Evolutionary conservation across 2,329 filamentous ascomycete genomes (phyloP), one percentile per base, ranked within the genome.

Genomic region (Fusarium chuoi): DNA sequence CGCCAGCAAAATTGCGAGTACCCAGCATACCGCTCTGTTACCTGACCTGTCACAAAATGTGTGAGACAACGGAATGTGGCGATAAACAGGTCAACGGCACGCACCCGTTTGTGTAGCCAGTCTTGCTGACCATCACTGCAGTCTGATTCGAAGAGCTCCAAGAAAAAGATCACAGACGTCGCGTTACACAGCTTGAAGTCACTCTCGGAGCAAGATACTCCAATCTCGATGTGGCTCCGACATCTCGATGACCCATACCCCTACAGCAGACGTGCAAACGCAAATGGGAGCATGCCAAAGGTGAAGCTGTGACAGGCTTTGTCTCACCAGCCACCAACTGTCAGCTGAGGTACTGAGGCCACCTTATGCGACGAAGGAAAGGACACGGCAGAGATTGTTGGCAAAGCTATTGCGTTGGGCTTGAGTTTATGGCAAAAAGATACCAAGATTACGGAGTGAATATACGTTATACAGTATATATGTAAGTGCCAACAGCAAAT

Each of bases 1-100:
- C 7, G 14, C 5, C 3, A 15, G 26, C 2, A 3, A 3, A 9
- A 57, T 1, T 46, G 10, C 6, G 1, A 4, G 13, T 17, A 33
- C n/a, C 36, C 0, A 30, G 10, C 30, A 10, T 20, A 33, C 8
- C 35, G 7, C 15, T 9, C 24, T 15, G 10, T 20, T 24, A 6
- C 7, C 18, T 24, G 39, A 57, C 35, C 8, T 6, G 17, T 35
- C 39, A 46, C 17, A 36, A 46, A 35, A 57, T 57, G 55, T 1
- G 10, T 36, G 30, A 57, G 55, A 46, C 39, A 14, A 2, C 2
- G 30, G 10, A 46, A 35, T 3, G 14, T 6, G n/a, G 17, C 28
- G 18, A 6, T 9, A 5, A 24, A 7, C 7, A 57, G 13, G 55
- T 57, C 39, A 57, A 30, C 28, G 9, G 55, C n/a, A 35, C 9